These are phyloP conservation scores for Fusarium pseudocircinatum DNA, from an alignment of 2,329 filamentous ascomycete genomes.

Conservation along the genomic window DNA sequence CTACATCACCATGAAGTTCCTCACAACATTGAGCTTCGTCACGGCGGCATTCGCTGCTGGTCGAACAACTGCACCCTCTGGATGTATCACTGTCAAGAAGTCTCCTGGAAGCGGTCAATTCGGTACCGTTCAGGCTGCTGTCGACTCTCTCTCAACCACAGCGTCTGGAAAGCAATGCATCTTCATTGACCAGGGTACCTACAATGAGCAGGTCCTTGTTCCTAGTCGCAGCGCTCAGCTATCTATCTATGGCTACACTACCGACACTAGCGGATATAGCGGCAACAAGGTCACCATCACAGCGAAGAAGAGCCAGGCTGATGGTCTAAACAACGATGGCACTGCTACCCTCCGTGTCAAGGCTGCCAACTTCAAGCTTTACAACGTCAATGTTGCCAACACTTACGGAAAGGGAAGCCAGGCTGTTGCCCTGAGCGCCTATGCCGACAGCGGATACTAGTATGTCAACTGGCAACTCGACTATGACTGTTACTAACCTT, in stretches of 20 bases:
- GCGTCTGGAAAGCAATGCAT: constrained; percentile 64
- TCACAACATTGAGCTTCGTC: constrained; percentile 20
- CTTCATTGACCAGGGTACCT: constrained; percentile 72
- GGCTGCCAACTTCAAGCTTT: constrained; percentile 64
- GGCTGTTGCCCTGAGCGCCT: constrained; percentile 58
- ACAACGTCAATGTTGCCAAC: constrained; percentile 67
- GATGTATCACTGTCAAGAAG: constrained; percentile 60
- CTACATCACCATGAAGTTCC: constrained; percentile 31
- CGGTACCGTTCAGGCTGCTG: constrained; percentile 61
- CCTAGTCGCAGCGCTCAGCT: constrained; percentile 59
- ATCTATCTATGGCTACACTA: constrained; percentile 67
- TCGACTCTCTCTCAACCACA: constrained; percentile 65
- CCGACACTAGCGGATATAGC: constrained; percentile 57
- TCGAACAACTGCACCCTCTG: constrained; percentile 54
- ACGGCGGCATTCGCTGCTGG: constrained; percentile 43
- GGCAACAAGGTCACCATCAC: constrained; percentile 67
- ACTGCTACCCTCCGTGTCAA: constrained; percentile 58
- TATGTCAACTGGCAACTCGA: background rate
- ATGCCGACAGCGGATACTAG: constrained; percentile 58
- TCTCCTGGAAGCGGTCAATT: constrained; percentile 47
- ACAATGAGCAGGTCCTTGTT: constrained; percentile 60
- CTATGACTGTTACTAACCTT: accelerated
- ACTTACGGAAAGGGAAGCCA: constrained; percentile 58
- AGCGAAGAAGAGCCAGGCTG: constrained; percentile 53
- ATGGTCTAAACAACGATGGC: constrained; percentile 61